Conservation (phyloP, 148 eudicot genomes). For the Beta vulgaris region DNA sequence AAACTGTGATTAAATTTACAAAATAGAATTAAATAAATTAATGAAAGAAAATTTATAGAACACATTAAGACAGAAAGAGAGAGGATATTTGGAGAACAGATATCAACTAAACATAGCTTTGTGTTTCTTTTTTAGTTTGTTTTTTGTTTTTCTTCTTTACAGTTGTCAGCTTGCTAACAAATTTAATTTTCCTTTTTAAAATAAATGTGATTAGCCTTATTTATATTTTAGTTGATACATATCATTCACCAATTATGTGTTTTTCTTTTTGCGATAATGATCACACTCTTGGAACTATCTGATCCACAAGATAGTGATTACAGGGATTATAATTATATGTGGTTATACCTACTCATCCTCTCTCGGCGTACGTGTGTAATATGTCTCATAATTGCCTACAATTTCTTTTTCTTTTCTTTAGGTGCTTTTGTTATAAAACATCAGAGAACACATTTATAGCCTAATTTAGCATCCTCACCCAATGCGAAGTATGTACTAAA, state of each 20-base stretch:
- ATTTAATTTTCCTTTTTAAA: neutral
- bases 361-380: neutral
- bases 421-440: neutral
- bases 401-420: neutral
- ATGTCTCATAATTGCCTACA: neutral
- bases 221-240: neutral
- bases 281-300: slow-evolving; percentile 30
- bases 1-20: no score
- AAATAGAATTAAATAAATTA: no score
- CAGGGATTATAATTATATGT: neutral
- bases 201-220: neutral
- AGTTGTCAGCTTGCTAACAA: no score
- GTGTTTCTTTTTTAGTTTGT: no score
- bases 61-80: no score
- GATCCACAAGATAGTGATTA: slow-evolving; percentile 28
- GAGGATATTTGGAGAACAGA: no score
- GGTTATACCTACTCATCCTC: neutral
- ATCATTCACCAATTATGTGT: neutral
- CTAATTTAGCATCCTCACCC: no score
- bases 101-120: no score
- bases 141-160: no score
- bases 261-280: slow-evolving; percentile 35
- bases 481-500: no score
- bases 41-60: no score
- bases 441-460: neutral